Percentiles rank a stretch among this genome's conserved stretches.
Conservation (phyloP, 441 rosid species). For the Monsonia emarginata region DNA sequence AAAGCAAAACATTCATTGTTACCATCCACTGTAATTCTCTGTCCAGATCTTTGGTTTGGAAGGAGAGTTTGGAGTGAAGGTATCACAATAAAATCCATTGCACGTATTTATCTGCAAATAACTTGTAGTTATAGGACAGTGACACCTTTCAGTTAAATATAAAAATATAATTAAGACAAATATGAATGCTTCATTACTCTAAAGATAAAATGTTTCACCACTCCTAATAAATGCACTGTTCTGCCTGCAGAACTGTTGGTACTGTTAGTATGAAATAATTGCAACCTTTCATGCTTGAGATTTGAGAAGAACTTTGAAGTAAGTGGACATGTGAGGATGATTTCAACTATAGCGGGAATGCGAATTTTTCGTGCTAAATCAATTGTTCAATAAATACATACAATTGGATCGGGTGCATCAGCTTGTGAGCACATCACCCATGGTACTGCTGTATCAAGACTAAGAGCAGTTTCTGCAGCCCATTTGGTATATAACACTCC, state of each 20-base stretch:
- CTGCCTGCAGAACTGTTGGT: neutral
- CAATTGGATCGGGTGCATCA: conserved; percentile 64
- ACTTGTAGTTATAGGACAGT: conserved; percentile 3
- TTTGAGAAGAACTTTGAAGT: neutral
- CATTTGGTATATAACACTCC: conserved; percentile 45
- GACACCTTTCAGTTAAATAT: neutral
- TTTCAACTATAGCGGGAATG: too few species aligned
- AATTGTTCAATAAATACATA: conserved; percentile 16
- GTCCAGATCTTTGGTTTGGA: conserved; percentile 66
- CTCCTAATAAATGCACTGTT: neutral
- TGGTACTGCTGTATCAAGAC: conserved; percentile 46
- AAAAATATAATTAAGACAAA: neutral
- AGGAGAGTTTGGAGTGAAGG: conserved; percentile 48
- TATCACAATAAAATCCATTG: conserved; percentile 63
- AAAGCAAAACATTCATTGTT: conserved; percentile 1
- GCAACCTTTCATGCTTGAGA: too few species aligned
- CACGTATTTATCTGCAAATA: conserved; percentile 55
- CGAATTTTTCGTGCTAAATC: neutral
- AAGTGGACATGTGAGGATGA: neutral
- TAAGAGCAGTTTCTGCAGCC: conserved; percentile 59
- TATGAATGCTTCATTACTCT: neutral
- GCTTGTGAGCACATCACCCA: conserved; percentile 61
- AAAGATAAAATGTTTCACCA: neutral
- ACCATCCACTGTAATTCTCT: conserved; percentile 67
- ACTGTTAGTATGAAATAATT: too few species aligned